These are phyloP conservation scores for Saccharomycopsis hybrid DNA, from an alignment of 1,139 yeast species.

Conservation along the genomic window DNA sequence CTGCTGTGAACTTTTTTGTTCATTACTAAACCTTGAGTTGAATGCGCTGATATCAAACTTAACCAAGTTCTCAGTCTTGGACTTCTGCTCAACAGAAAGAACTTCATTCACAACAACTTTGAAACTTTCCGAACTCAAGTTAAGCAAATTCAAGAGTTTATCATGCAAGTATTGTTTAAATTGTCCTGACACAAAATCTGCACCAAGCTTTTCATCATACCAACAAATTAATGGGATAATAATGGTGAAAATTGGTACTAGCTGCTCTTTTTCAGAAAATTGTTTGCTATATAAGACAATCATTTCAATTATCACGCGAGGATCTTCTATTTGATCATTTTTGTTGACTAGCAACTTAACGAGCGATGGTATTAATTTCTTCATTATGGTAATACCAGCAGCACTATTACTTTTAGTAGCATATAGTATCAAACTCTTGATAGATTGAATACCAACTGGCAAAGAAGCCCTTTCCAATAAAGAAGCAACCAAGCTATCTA, in stretches of 20 bases:
- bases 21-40: neutral
- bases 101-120: slow-evolving; percentile 41
- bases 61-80: slow-evolving; percentile 39
- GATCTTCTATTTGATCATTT: slow-evolving; percentile 25
- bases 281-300: slow-evolving; percentile 42
- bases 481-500: slow-evolving; percentile 35
- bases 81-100: slow-evolving; percentile 35
- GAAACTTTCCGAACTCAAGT: slow-evolving; percentile 45
- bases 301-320: slow-evolving; percentile 48
- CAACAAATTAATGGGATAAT: slow-evolving; percentile 46
- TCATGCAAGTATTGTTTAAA: slow-evolving; percentile 41
- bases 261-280: slow-evolving; percentile 29
- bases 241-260: slow-evolving; percentile 35
- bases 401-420: slow-evolving; percentile 29
- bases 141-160: slow-evolving; percentile 47
- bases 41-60: slow-evolving; percentile 15
- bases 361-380: slow-evolving; percentile 36
- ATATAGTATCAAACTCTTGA: slow-evolving; percentile 47
- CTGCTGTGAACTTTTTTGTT: neutral
- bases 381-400: slow-evolving; percentile 30
- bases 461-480: slow-evolving; percentile 31
- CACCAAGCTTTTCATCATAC: slow-evolving; percentile 28
- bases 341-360: slow-evolving; percentile 26
- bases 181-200: slow-evolving; percentile 21
- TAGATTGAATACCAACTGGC: slow-evolving; percentile 49